Conservation (phyloP, 345 rosid species). For the Angophora floribunda region DNA sequence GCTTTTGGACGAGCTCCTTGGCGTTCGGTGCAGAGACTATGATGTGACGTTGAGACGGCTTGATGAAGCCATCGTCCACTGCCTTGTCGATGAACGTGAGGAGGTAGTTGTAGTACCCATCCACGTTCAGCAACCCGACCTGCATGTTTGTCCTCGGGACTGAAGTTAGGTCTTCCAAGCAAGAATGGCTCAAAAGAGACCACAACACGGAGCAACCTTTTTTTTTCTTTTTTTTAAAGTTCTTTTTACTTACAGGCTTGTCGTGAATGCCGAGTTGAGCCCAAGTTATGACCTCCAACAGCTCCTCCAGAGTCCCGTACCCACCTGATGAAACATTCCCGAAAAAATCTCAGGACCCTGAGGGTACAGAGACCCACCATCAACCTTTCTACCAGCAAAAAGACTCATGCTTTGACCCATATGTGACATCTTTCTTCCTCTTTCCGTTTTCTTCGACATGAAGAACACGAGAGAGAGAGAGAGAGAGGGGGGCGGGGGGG, state of each 20-base stretch:
- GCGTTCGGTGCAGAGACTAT: conserved; percentile 92
- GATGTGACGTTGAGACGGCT: conserved; percentile 78
- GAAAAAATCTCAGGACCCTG: neutral
- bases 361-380: neutral
- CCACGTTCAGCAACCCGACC: conserved; percentile 97
- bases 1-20: conserved; percentile 79
- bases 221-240: neutral
- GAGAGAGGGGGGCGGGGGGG: neutral
- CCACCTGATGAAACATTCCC: conserved; percentile 43
- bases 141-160: conserved; percentile 4
- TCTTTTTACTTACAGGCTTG: conserved; percentile 60
- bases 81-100: conserved; percentile 91
- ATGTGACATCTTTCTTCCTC: neutral
- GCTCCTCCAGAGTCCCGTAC: conserved; percentile 89
- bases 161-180: neutral
- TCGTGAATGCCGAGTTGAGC: conserved; percentile 96
- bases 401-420: neutral
- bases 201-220: neutral
- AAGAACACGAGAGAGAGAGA: neutral
- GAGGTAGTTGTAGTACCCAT: conserved; percentile 82
- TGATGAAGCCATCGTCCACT: conserved; percentile 93
- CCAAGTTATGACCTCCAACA: conserved; percentile 85
- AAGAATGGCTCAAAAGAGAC: neutral
- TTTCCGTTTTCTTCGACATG: neutral
- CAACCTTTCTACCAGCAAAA: neutral